Evolutionary conservation across 2,329 filamentous ascomycete species (phyloP), one percentile per base, ranked within the genome.

Genomic region (Aspergillus hortae): DNA sequence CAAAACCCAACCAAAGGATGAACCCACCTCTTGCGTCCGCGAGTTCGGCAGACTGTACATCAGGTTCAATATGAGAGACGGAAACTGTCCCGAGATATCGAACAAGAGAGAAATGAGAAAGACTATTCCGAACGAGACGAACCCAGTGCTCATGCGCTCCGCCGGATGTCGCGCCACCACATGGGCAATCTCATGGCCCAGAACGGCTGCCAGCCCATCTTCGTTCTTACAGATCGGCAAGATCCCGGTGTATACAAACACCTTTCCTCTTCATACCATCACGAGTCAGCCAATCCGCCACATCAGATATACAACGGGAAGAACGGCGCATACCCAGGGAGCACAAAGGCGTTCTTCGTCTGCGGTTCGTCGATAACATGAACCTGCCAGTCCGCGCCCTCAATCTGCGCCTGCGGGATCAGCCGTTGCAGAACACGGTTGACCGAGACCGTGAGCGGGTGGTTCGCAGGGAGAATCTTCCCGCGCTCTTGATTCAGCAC

Each of bases 141-240:
- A 60, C 41, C 62, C 68, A 12, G 66, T 68, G 43, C 78, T 82
- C 70, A 84, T 74, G 6, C 78, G 72, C 64, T 86, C 83, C 0
- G 77, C 79, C 1, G 71, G 66, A 58, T 83, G 80, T 49, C 78
- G 77, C 2, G 80, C 80, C 2, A 83, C 75, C n/a, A 84, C 82
- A 63, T 86, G 83, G 2, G 81, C 81, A 60, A 86, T 85, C 61
- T 86, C 83, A 62, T 86, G 83, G 0, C 80, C 81, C 15, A 86
- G 63, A 0, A 86, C 81, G 1, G 82, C 80, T 6, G 83, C 83
- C 14, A 86, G 67, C 0, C 81, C 81, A 58, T 84, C 77, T 33
- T 85, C 81, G 40, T 77, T 74, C 42, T 70, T 54, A 55, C 80
- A 83, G 21, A 85, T 67, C 3, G 80, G 78, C 12, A 86, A 60